phyloP scores from a whole-genome alignment of 768 basidiomycete species.

The Boletus pseudo-olivaceus region DNA sequence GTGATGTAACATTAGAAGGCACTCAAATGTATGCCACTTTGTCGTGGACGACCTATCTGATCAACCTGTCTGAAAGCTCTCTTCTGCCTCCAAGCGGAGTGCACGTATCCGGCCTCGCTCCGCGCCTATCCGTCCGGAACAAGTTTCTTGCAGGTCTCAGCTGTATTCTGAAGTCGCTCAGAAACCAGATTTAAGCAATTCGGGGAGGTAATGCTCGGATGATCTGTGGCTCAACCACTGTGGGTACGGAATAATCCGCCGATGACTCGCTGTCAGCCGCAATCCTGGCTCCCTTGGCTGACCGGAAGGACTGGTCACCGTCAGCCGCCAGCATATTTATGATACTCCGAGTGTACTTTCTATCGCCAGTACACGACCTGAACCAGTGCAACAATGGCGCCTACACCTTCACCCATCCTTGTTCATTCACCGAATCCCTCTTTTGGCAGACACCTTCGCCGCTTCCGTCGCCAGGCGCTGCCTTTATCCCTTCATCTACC shows the following conservation, averaged over 20 bases:
- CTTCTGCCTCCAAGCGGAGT: not conserved
- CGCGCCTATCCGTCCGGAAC: not conserved
- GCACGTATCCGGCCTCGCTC: not conserved
- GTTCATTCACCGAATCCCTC: not conserved
- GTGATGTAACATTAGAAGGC: not conserved
- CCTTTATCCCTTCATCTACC: conserved; percentile 2
- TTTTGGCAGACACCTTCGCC: conserved; percentile 8
- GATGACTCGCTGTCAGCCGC: conserved; percentile 19
- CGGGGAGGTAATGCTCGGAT: not conserved
- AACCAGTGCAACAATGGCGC: conserved; percentile 19
- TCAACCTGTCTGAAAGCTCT: not conserved
- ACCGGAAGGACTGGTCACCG: conserved; percentile 8
- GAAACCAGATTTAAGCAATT: too few species aligned
- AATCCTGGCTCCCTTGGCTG: conserved; percentile 9
- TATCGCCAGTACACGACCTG: not conserved
- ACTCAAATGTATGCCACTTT: not conserved
- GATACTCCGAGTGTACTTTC: conserved; percentile 1
- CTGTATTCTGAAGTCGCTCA: not conserved
- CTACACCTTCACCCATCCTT: conserved; percentile 10
- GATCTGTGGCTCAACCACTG: not conserved
- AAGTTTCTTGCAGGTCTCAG: not conserved
- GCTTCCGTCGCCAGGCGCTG: conserved; percentile 15
- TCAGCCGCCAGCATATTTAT: conserved; percentile 30
- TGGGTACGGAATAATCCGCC: not conserved
- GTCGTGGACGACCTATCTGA: not conserved